Percentiles rank a stretch among this genome's conserved stretches.
Evolutionary conservation across 2,329 filamentous ascomycete genomes (phyloP).

Genomic region (Sarocladium strictum): DNA sequence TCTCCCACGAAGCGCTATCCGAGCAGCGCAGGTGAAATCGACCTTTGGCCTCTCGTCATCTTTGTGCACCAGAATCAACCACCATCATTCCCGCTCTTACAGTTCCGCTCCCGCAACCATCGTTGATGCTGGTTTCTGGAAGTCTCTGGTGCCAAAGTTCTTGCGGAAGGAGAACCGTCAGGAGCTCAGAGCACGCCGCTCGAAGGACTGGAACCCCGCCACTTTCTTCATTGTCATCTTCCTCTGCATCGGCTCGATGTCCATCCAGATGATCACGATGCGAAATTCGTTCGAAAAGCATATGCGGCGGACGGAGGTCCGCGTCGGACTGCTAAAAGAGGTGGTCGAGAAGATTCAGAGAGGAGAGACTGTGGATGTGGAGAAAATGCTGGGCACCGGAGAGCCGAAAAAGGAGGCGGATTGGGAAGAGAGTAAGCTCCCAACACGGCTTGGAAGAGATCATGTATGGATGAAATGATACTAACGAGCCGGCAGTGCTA

Average conservation of each 20-base stretch:
- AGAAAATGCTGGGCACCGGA: constrained; percentile 72
- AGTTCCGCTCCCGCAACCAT: constrained; percentile 39
- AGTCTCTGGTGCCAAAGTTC: constrained; percentile 62
- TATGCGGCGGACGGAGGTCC: constrained; percentile 69
- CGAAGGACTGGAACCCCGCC: constrained; percentile 71
- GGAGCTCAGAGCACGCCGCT: constrained; percentile 33
- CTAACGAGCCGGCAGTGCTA: constrained; percentile 42
- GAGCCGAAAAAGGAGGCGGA: constrained; percentile 68
- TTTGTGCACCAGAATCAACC: not conserved
- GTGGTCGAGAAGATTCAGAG: constrained; percentile 64
- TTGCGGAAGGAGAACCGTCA: constrained; percentile 40
- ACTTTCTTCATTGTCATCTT: constrained; percentile 80
- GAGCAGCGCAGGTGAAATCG: not conserved
- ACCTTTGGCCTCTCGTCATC: not conserved
- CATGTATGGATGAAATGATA: not conserved
- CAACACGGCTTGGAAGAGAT: not conserved
- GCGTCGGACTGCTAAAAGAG: constrained; percentile 70
- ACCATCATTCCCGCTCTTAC: not conserved
- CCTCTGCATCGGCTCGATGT: constrained; percentile 86
- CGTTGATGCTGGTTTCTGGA: constrained; percentile 60
- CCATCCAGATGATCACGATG: constrained; percentile 83
- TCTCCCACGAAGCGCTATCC: not conserved
- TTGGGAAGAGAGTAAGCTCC: constrained; percentile 73
- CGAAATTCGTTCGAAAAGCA: constrained; percentile 70
- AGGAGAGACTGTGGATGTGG: constrained; percentile 79